These are phyloP conservation scores for Colletotrichum sp. DNA, from an alignment of 2,329 filamentous ascomycete species.

Conservation along the genomic window DNA sequence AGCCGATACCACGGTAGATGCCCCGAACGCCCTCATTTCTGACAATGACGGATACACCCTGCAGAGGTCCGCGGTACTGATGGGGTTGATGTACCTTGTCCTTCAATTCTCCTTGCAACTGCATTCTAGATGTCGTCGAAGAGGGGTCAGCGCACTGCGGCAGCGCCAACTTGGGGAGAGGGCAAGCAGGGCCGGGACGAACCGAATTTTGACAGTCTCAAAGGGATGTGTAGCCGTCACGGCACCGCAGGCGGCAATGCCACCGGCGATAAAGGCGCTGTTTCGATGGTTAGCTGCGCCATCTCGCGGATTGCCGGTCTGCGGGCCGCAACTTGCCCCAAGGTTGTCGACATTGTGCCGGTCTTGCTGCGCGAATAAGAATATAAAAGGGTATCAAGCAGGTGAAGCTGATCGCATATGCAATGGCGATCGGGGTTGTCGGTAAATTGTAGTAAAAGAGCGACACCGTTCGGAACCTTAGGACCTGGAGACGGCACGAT, in stretches of 20 bases:
- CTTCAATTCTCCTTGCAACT: slow-evolving; percentile 95
- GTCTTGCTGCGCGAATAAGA: background rate
- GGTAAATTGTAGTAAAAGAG: background rate
- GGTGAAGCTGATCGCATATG: background rate
- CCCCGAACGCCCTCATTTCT: slow-evolving; percentile 87
- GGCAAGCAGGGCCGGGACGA: slow-evolving; percentile 33
- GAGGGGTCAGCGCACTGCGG: slow-evolving; percentile 10
- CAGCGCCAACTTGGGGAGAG: slow-evolving; percentile 1
- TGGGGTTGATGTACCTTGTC: slow-evolving; percentile 83
- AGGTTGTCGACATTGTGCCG: slow-evolving; percentile 56
- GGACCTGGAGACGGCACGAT: slow-evolving; percentile 14
- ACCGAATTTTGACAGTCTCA: slow-evolving; percentile 99
- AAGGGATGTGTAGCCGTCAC: slow-evolving; percentile 98
- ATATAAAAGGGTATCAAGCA: background rate
- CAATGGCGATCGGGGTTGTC: background rate
- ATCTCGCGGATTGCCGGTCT: background rate
- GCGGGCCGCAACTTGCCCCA: slow-evolving; percentile 38
- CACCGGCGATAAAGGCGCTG: slow-evolving; percentile 92
- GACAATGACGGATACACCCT: slow-evolving; percentile 88
- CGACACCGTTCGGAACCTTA: slow-evolving; percentile 1
- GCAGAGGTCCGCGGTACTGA: slow-evolving; percentile 89
- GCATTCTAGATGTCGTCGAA: slow-evolving; percentile 65
- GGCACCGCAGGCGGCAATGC: slow-evolving; percentile 94
- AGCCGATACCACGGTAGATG: slow-evolving; percentile 87
- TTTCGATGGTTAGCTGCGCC: slow-evolving; percentile 13